Evolutionary conservation across 2,329 filamentous ascomycete species (phyloP), one percentile per base, ranked within the genome.

Genomic region (Zasmidium cellare): DNA sequence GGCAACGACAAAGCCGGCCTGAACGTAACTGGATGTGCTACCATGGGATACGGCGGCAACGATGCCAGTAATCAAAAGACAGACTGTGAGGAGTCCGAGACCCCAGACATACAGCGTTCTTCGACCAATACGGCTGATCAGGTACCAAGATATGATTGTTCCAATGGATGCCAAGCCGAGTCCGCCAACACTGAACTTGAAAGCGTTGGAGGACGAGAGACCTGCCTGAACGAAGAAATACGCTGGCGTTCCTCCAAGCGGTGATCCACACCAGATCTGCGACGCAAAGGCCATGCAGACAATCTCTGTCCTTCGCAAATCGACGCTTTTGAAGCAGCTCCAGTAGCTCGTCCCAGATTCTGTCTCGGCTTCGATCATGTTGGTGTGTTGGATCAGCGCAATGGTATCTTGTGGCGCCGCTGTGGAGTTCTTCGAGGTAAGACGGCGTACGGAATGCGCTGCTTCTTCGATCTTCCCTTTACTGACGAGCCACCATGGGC

Each of bases 261-360:
- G 67, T 28, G 14, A 20, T 3, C 72, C 74, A 23, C 68, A 69
- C 5, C 74, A 60, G 54, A 73, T 69, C 53, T 77, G 73, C 50
- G 69, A 71, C 14, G 70, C 66, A 56, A 74, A 77, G n/a, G 72
- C 74, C 18, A 71, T 70, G 50, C 73, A 65, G 0, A 74, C 72
- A 19, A 77, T 76, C 14, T 69, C 67, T 0, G 75, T 77, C 12
- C 76, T 71, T 3, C 73, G 60, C 6, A 69, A 65, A 55, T 77
- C 74, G 3, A 71, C 66, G 35, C 71, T 72, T 11, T 68, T 68
- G 65, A 78, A 75, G 62, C 71, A 75, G 46, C 76, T 72, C n/a
- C 48, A 44, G 51, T 65, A 67, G 1, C 68, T 69, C 3, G 71
- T 67, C 2, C 68, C 69, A 9, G 68, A 58, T 47, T 67, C 71